phyloP scores from a whole-genome alignment of 2,329 filamentous ascomycete species.

The Drechslera avenae region DNA sequence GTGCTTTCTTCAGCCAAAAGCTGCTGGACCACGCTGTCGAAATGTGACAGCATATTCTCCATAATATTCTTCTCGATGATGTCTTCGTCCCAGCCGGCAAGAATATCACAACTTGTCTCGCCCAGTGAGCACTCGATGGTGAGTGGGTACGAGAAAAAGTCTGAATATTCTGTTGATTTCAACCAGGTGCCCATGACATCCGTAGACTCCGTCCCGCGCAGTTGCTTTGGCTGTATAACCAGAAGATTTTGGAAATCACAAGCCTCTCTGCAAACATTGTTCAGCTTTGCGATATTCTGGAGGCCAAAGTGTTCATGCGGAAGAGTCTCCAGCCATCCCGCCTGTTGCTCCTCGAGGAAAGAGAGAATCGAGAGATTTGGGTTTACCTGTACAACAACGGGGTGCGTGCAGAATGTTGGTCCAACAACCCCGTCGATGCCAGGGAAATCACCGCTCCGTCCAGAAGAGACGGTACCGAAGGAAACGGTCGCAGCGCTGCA shows the following conservation, averaged over 20 bases:
- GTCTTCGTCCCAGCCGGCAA: not conserved
- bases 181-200: not conserved
- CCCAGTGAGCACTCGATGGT: not conserved
- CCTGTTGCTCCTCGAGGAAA: constrained; percentile 1
- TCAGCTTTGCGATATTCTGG: constrained; percentile 42
- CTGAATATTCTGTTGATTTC: constrained; percentile 4
- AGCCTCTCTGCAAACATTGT: constrained; percentile 57
- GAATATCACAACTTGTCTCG: not conserved
- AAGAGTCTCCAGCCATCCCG: constrained; percentile 10
- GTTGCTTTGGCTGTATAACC: constrained; percentile 52
- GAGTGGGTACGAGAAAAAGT: constrained; percentile 16
- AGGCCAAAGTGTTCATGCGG: constrained; percentile 36
- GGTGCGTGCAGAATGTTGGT: constrained; percentile 37
- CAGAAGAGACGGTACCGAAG: constrained; percentile 30
- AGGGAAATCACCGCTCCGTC: constrained; percentile 26
- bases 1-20: not conserved
- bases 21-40: not conserved
- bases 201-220: not conserved
- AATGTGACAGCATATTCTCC: not conserved
- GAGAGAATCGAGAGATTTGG: constrained; percentile 18
- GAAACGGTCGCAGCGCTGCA: constrained; percentile 21
- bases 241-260: constrained; percentile 60
- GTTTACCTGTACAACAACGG: constrained; percentile 27
- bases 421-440: constrained; percentile 28
- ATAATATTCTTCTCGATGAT: not conserved